These are phyloP conservation scores for Auriscalpium orientale DNA, from an alignment of 768 basidiomycete genomes.

Conservation along the genomic window DNA sequence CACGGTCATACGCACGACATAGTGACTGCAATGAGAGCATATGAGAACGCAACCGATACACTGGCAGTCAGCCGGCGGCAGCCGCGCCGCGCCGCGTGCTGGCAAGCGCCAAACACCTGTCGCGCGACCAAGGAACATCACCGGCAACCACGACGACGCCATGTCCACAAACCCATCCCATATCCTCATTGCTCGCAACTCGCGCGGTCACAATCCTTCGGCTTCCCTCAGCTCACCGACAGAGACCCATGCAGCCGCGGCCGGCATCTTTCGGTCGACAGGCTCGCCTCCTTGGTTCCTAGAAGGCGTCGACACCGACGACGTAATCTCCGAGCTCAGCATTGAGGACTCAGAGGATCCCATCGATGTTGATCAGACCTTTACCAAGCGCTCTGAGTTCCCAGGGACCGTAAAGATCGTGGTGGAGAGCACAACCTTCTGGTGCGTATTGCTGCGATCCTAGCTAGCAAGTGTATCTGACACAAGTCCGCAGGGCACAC, in stretches of 20 bases:
- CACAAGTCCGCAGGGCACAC: conserved; percentile 56
- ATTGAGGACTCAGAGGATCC: conserved; percentile 54
- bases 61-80: too few species aligned
- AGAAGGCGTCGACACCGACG: conserved; percentile 65
- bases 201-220: conserved; percentile 65
- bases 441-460: conserved; percentile 42
- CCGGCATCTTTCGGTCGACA: conserved; percentile 77
- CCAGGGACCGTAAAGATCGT: conserved; percentile 89
- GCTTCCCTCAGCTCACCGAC: conserved; percentile 79
- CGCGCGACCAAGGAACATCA: too few species aligned
- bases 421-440: conserved; percentile 85
- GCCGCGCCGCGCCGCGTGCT: too few species aligned
- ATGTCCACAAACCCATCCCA: conserved; percentile 78
- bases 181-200: conserved; percentile 83
- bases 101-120: too few species aligned
- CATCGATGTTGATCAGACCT: conserved; percentile 78
- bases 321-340: conserved; percentile 60
- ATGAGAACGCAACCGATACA: too few species aligned
- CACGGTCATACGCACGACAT: too few species aligned
- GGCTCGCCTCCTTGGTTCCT: conserved; percentile 76
- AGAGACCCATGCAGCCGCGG: conserved; percentile 82
- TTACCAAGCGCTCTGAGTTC: conserved; percentile 55
- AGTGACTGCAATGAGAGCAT: too few species aligned
- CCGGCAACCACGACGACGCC: background rate
- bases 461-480: conserved; percentile 1